phyloP scores from a whole-genome alignment of 176 grass and related monocot species.

The Eremochloa ophiuroides region DNA sequence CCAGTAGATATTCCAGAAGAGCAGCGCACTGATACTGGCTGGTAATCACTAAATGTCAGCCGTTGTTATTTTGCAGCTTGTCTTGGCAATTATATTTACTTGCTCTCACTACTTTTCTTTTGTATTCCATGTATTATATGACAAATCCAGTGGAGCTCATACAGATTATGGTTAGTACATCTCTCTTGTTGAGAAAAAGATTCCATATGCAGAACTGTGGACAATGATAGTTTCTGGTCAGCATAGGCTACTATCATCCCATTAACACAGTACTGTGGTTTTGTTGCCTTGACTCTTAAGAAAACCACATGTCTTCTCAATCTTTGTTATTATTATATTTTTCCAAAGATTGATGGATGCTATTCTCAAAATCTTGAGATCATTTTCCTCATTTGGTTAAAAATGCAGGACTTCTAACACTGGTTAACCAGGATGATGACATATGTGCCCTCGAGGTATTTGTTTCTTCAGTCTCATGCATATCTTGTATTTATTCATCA shows the following conservation, averaged over 20 bases:
- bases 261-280: not conserved
- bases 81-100: slow-evolving; percentile 1
- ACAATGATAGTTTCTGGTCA: not conserved
- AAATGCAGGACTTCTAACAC: slow-evolving; percentile 69
- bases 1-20: slow-evolving; percentile 84
- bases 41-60: slow-evolving; percentile 34
- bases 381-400: not conserved
- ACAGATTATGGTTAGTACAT: slow-evolving; percentile 89
- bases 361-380: not conserved
- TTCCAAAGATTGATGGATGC: not conserved
- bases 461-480: slow-evolving; percentile 4
- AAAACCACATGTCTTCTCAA: not conserved
- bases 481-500: not conserved
- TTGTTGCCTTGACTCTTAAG: not conserved
- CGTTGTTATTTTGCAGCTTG: not conserved
- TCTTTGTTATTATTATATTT: not conserved
- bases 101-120: slow-evolving; percentile 22
- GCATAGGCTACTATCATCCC: not conserved
- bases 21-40: slow-evolving; percentile 70
- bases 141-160: slow-evolving; percentile 78
- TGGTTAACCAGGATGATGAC: slow-evolving; percentile 92
- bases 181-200: not conserved
- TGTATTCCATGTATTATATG: slow-evolving; percentile 5
- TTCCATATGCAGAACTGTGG: not conserved
- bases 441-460: slow-evolving; percentile 88